Evolutionary conservation across 2,329 filamentous ascomycete genomes (phyloP).

Genomic region (Rasamsonia emersonii): DNA sequence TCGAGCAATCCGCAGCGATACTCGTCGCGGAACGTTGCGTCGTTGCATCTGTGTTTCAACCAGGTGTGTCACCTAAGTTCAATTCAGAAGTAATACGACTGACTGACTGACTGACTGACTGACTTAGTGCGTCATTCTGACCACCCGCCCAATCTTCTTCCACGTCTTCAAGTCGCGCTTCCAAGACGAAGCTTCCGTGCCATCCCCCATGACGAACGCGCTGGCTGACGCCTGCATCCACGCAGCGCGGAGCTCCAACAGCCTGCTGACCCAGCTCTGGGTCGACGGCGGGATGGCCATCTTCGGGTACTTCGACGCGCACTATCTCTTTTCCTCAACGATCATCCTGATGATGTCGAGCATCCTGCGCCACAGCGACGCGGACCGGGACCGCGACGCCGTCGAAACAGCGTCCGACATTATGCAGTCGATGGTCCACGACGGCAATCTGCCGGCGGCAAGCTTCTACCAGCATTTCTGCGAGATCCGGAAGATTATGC

Average conservation of each 20-base stretch:
- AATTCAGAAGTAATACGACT: background rate
- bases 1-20: conserved; percentile 6
- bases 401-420: conserved; percentile 11
- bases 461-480: conserved; percentile 9
- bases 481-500: conserved; percentile 8
- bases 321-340: conserved; percentile 11
- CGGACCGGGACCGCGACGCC: conserved; percentile 9
- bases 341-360: conserved; percentile 12
- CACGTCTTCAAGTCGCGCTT: conserved; percentile 11
- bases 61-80: conserved; percentile 4
- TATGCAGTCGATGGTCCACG: conserved; percentile 10
- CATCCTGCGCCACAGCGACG: conserved; percentile 7
- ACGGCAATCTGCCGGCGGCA: conserved; percentile 10
- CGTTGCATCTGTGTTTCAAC: conserved; percentile 11
- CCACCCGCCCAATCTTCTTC: conserved; percentile 10
- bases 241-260: conserved; percentile 9
- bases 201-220: conserved; percentile 10
- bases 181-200: conserved; percentile 4
- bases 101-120: background rate
- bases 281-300: conserved; percentile 10
- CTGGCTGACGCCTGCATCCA: conserved; percentile 11
- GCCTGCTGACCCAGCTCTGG: conserved; percentile 14
- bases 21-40: conserved; percentile 9
- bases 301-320: conserved; percentile 10
- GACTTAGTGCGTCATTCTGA: conserved; percentile 10